Percentiles rank a stretch among this genome's conserved stretches.
Evolutionary conservation across 495 filamentous ascomycete genomes (phyloP).

Genomic region (Parachaetomium inaequale): DNA sequence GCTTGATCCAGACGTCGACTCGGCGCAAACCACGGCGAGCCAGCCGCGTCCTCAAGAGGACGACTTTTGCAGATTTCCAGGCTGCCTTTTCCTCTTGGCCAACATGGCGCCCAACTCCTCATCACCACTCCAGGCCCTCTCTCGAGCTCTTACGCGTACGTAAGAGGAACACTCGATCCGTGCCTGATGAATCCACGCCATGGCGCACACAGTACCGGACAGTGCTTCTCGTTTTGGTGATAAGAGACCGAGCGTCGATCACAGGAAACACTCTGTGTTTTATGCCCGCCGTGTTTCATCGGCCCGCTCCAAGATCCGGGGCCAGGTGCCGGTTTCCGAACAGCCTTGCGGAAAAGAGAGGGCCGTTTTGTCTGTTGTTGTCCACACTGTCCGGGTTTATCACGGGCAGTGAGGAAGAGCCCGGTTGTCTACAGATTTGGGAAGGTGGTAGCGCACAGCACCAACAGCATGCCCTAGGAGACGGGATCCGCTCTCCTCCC

Average conservation of each 20-base stretch:
- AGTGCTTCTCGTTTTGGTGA: background rate
- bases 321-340: too few species aligned
- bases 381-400: background rate
- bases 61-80: too few species aligned
- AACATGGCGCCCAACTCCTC: background rate
- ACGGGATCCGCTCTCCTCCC: background rate
- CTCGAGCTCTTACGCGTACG: background rate
- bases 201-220: background rate
- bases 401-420: background rate
- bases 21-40: too few species aligned
- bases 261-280: background rate
- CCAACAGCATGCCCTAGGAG: slow-evolving; percentile 2
- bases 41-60: too few species aligned
- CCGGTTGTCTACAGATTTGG: background rate
- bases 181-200: background rate
- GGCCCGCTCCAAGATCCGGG: background rate
- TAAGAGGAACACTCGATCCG: background rate
- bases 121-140: background rate
- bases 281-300: background rate
- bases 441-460: slow-evolving; percentile 11
- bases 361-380: background rate
- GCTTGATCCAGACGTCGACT: background rate
- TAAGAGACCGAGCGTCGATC: background rate
- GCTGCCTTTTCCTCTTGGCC: background rate
- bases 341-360: background rate